Conservation (phyloP, 2,329 filamentous ascomycete species). For the Niveomyces coronatus region DNA sequence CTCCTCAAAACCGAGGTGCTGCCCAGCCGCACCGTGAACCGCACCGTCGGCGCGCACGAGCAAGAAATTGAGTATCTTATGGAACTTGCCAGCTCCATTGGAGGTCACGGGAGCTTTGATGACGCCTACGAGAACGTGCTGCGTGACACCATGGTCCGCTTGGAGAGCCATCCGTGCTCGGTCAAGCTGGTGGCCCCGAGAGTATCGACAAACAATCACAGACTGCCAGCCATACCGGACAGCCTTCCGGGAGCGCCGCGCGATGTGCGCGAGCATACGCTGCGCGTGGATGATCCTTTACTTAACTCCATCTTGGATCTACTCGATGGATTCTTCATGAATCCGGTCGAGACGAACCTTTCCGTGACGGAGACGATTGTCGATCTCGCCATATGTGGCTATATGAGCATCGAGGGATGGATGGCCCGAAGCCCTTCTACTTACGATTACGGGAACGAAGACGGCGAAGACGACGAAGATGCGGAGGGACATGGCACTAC, state of each 20-base stretch:
- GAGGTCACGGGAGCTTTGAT: conserved; percentile 59
- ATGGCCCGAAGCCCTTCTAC: conserved; percentile 61
- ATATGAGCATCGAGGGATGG: conserved; percentile 85
- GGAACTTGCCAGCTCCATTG: conserved; percentile 55
- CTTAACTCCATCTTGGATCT: conserved; percentile 58
- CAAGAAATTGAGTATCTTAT: conserved; percentile 65
- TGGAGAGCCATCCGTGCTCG: conserved; percentile 68
- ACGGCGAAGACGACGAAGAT: conserved; percentile 26
- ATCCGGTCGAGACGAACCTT: conserved; percentile 84
- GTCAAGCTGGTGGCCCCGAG: conserved; percentile 55
- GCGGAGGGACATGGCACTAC: conserved; percentile 10
- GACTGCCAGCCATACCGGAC: conserved; percentile 43
- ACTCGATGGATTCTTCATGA: conserved; percentile 73
- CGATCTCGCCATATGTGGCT: conserved; percentile 73
- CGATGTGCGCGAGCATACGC: conserved; percentile 49
- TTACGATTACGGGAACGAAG: conserved; percentile 44
- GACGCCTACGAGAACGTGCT: conserved; percentile 62
- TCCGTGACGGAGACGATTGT: conserved; percentile 76
- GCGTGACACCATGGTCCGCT: conserved; percentile 56
- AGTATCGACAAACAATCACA: conserved; percentile 44
- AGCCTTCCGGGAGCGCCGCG: conserved; percentile 50
- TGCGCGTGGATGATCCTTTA: conserved; percentile 52
- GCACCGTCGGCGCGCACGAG: conserved; percentile 65
- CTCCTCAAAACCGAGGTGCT: conserved; percentile 58
- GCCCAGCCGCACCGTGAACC: conserved; percentile 40